Conservation (phyloP, 352 stramenopile genomes). For the Pythium aquatile region DNA sequence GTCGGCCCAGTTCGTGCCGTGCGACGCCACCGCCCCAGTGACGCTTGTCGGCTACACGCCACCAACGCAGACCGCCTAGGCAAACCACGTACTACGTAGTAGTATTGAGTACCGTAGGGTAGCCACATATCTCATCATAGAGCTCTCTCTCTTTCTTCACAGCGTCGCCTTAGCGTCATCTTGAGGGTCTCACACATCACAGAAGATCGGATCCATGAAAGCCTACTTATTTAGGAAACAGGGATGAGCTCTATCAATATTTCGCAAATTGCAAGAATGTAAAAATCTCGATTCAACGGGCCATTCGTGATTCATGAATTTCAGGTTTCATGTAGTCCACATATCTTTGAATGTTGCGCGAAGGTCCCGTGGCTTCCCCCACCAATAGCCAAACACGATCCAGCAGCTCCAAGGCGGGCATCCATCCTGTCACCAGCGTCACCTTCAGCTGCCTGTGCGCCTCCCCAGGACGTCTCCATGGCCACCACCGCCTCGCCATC, state of each 20-base stretch:
- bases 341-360: not conserved
- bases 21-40: constrained; percentile 42
- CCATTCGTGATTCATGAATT: too few species aligned
- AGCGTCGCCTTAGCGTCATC: too few species aligned
- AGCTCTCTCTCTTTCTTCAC: not conserved
- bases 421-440: not conserved
- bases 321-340: not conserved
- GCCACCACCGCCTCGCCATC: not conserved
- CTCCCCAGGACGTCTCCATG: not conserved
- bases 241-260: not conserved
- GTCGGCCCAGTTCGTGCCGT: constrained; percentile 47
- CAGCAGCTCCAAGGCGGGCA: not conserved
- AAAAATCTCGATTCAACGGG: too few species aligned
- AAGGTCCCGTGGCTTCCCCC: not conserved
- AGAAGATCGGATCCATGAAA: not conserved
- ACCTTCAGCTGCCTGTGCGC: not conserved
- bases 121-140: not conserved
- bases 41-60: constrained; percentile 42
- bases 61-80: constrained; percentile 8
- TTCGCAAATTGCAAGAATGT: too few species aligned
- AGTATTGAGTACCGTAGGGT: not conserved
- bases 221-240: not conserved
- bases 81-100: not conserved
- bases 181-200: not conserved
- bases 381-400: not conserved